Percentiles rank a stretch among this genome's conserved stretches.
Conservation (phyloP, 257 asterid species). For the Petrea volubilis region DNA sequence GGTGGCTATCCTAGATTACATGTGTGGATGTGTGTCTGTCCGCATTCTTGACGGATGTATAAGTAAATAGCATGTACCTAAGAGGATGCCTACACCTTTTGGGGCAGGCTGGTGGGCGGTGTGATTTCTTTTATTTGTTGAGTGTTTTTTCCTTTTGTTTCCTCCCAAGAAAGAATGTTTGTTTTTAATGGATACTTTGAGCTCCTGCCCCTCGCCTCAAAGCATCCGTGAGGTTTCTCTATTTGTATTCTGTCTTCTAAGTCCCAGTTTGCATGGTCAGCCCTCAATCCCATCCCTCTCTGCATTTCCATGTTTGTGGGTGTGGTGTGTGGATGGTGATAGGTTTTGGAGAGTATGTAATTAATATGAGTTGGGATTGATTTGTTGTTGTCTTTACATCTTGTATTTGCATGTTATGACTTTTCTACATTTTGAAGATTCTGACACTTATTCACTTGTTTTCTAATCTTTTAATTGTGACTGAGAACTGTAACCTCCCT, state of each 20-base stretch:
- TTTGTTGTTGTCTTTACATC: no score
- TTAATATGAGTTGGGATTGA: not conserved
- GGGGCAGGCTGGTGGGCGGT: not conserved
- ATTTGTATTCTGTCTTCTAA: no score
- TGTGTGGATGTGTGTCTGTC: not conserved
- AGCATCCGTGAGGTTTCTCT: no score
- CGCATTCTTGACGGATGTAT: not conserved
- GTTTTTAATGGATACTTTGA: no score
- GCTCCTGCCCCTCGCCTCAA: no score
- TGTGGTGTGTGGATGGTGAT: not conserved
- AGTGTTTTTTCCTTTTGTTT: not conserved
- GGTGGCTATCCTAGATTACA: not conserved
- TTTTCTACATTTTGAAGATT: not conserved
- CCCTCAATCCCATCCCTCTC: no score
- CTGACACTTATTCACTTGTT: not conserved
- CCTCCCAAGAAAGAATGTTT: not conserved
- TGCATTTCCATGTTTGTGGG: not conserved
- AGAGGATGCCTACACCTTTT: not conserved
- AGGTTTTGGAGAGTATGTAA: not conserved
- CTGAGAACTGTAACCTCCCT: not conserved
- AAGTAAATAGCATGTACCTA: not conserved
- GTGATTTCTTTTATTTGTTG: not conserved
- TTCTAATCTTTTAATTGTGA: no score
- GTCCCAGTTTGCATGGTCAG: no score
- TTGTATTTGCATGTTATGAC: not conserved